Base-by-base conservation (phyloP, 2,329 filamentous ascomycete species). In the Amesomyces nigricolor region DNA sequence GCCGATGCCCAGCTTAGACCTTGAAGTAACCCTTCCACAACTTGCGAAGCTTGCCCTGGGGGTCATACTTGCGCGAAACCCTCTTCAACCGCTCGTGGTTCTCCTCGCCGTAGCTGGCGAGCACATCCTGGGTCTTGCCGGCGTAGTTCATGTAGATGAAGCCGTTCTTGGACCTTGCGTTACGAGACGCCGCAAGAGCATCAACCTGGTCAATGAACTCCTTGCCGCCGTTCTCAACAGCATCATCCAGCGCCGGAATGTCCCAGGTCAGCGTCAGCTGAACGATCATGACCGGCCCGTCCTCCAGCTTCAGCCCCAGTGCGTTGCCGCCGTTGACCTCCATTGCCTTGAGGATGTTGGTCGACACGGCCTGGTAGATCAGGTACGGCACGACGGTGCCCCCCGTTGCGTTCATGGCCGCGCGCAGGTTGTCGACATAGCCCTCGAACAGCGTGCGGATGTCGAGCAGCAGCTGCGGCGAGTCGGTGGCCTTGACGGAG, bases 291-390 rank as follows among this genome's bases (percentile, higher is more conserved):
- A 69, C 17, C 2, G 71, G 65, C 5, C 71, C 67, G 9, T 71
- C 69, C 14, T 67, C 62, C 2, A 65, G 63, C 22, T 67, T 63
- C 16, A 77, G 59, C 0, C 73, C 73, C 5, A 76, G 60, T 1
- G 73, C 65, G 49, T 77, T 77, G 11, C 73, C 72, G 4, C 72
- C 73, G 14, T 69, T 70, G 39, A 65, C 63, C 45, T 65, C 57
- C 64, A 69, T 69, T 7, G 63, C 54, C 11, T 66, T 58, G 5
- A 69, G 55, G 22, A 72, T 63, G 39, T 68, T 66, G n/a, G 66
- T 61, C 2, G 73, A 57, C 39, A 75, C 68, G 5, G 73, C 70
- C 58, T 77, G 74, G 58, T 72, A 70, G 10, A 67, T 61, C 1
- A 72, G 45, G 29, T 59, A 63, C 0, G 69, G 62, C 7, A 53